These are phyloP conservation scores for Penicillium steckii DNA, from an alignment of 495 filamentous ascomycete genomes.

Conservation along the genomic window DNA sequence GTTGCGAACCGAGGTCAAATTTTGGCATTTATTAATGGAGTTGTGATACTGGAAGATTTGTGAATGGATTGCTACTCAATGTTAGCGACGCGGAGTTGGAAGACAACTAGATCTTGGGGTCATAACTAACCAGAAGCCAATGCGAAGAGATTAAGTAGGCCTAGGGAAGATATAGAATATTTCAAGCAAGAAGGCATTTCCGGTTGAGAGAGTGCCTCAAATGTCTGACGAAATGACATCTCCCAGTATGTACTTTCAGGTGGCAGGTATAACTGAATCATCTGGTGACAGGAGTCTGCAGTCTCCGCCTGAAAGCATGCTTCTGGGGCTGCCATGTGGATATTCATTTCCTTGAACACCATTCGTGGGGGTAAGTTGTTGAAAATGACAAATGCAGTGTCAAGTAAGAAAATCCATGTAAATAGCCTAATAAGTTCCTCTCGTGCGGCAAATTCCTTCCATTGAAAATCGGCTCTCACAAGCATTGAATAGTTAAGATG, in stretches of 20 bases:
- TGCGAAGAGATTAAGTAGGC: slow-evolving; percentile 21
- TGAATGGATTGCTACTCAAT: slow-evolving; percentile 11
- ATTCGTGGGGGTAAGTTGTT: slow-evolving; percentile 33
- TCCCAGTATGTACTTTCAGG: slow-evolving; percentile 12
- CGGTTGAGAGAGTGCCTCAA: slow-evolving; percentile 10
- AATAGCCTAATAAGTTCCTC: slow-evolving; percentile 24
- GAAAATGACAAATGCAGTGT: slow-evolving; percentile 29
- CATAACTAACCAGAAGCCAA: slow-evolving; percentile 15
- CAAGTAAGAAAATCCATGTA: slow-evolving; percentile 27
- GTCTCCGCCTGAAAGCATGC: slow-evolving; percentile 30
- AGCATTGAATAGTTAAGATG: slow-evolving; percentile 15
- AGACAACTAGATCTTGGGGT: neutral
- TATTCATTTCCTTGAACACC: slow-evolving; percentile 31
- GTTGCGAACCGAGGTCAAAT: slow-evolving; percentile 11
- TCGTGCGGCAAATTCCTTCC: slow-evolving; percentile 20
- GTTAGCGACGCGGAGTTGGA: neutral
- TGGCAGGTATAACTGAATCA: slow-evolving; percentile 7
- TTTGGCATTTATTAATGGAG: slow-evolving; percentile 13
- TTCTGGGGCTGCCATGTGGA: slow-evolving; percentile 26
- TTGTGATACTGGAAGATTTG: slow-evolving; percentile 27
- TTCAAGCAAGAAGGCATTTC: neutral
- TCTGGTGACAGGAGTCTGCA: slow-evolving; percentile 17
- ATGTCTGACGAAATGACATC: slow-evolving; percentile 14
- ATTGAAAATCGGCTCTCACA: slow-evolving; percentile 20
- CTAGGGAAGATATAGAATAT: slow-evolving; percentile 8